phyloP scores from a whole-genome alignment of 768 basidiomycete species.

The Phylloporus sp. region DNA sequence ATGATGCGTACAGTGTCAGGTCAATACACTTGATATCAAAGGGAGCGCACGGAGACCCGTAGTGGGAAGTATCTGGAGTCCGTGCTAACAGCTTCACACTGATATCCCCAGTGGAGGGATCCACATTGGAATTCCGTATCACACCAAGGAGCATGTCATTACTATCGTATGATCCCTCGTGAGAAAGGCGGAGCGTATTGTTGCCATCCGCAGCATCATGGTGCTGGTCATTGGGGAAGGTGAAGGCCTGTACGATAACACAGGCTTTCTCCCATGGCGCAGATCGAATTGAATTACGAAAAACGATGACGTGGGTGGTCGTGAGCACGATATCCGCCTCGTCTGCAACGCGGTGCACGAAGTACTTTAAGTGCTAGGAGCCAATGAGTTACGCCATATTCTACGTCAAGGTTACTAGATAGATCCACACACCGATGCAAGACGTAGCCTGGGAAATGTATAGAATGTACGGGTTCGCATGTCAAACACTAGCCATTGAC shows the following conservation, averaged over 20 bases:
- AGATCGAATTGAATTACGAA: too few relatives aligned
- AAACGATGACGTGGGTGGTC: background rate
- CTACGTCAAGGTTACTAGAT: too few relatives aligned
- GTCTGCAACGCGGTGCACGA: too few relatives aligned
- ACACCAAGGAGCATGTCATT: fast-evolving
- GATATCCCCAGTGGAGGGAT: background rate
- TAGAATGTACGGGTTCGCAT: background rate
- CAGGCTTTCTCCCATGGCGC: too few relatives aligned
- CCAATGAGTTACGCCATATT: too few relatives aligned
- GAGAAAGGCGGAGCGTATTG: background rate
- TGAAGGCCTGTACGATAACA: background rate
- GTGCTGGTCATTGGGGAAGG: background rate
- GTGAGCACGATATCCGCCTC: background rate
- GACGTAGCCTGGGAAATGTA: background rate
- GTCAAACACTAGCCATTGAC: background rate
- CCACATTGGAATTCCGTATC: background rate
- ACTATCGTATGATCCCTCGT: background rate
- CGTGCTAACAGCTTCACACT: background rate
- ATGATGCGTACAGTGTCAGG: background rate
- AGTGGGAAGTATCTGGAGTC: too few relatives aligned
- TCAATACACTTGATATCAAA: background rate
- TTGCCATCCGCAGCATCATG: background rate
- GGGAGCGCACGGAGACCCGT: too few relatives aligned
- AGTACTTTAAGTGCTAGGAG: too few relatives aligned
- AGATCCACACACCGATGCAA: background rate